phyloP scores from a whole-genome alignment of 352 stramenopile genomes.

The Globisporangium perplexum region DNA sequence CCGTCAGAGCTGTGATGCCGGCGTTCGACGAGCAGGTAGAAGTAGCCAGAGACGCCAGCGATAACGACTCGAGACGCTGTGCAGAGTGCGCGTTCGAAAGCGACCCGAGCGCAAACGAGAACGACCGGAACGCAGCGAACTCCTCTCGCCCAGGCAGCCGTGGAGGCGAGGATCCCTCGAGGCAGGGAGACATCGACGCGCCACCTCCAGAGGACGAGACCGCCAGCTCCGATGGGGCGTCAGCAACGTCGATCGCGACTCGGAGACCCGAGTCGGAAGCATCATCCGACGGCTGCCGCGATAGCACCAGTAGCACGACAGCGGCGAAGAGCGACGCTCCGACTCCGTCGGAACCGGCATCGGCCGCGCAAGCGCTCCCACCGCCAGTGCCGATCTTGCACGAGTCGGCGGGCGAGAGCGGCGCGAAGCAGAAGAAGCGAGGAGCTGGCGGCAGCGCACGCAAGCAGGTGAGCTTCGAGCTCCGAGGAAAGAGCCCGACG shows the following conservation, averaged over 20 bases:
- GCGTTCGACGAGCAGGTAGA: background rate
- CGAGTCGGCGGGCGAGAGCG: background rate
- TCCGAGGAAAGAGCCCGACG: conserved; percentile 9
- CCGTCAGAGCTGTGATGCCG: background rate
- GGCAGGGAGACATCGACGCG: background rate
- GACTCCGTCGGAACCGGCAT: background rate
- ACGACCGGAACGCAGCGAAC: background rate
- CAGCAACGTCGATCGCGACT: background rate
- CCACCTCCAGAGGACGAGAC: background rate
- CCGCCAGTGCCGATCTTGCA: conserved; percentile 1
- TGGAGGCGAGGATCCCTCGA: background rate
- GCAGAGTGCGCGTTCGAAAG: background rate
- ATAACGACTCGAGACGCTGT: background rate
- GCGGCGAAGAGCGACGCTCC: background rate
- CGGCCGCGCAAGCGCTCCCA: background rate
- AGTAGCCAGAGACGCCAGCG: background rate
- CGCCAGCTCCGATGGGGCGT: background rate
- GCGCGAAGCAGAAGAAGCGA: background rate
- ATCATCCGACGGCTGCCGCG: background rate
- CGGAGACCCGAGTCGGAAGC: too few relatives aligned
- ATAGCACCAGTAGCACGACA: background rate
- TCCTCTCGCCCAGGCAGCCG: background rate
- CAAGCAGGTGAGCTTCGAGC: conserved; percentile 18
- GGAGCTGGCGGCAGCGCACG: background rate
- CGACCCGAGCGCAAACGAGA: background rate